Percentiles rank a stretch among this genome's conserved stretches.
Evolutionary conservation across 2,329 filamentous ascomycete genomes (phyloP).

Genomic region (Verticillium klebahnii): DNA sequence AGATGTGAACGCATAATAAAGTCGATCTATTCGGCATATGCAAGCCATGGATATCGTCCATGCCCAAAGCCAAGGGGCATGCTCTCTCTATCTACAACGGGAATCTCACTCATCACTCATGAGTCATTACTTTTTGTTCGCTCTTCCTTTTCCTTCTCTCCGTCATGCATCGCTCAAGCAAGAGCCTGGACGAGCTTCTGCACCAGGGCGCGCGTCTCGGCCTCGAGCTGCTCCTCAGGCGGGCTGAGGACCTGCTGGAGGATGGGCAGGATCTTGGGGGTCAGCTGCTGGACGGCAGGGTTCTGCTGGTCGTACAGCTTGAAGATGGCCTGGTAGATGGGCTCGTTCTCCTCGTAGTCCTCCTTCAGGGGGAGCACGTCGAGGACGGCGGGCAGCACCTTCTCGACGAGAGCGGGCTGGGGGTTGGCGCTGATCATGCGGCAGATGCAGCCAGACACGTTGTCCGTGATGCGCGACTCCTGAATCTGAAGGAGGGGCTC

Average conservation of each 20-base stretch:
- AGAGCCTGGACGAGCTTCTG: slow-evolving; percentile 55
- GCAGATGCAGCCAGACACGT: slow-evolving; percentile 84
- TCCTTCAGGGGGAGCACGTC: slow-evolving; percentile 81
- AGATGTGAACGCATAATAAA: neutral
- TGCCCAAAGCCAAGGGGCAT: neutral
- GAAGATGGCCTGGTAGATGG: slow-evolving; percentile 86
- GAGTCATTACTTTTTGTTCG: slow-evolving; percentile 1
- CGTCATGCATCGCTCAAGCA: slow-evolving; percentile 9
- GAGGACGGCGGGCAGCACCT: slow-evolving; percentile 78
- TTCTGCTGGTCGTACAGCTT: slow-evolving; percentile 70
- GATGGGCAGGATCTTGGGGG: slow-evolving; percentile 62
- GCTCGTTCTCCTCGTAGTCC: slow-evolving; percentile 95
- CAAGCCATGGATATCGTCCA: neutral
- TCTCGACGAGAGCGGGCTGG: slow-evolving; percentile 72
- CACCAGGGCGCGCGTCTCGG: slow-evolving; percentile 63
- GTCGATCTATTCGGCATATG: neutral
- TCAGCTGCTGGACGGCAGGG: slow-evolving; percentile 64
- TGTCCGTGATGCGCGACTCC: slow-evolving; percentile 82
- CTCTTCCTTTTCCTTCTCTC: neutral
- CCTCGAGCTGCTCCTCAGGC: slow-evolving; percentile 71
- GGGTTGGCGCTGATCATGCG: slow-evolving; percentile 89
- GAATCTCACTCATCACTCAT: slow-evolving; percentile 2
- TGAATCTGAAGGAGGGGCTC: slow-evolving; percentile 77
- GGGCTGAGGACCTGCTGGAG: slow-evolving; percentile 69
- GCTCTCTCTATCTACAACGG: slow-evolving; percentile 3